Base-by-base conservation (phyloP, 2,329 filamentous ascomycete genomes). In the Lasiodiplodia citricola region DNA sequence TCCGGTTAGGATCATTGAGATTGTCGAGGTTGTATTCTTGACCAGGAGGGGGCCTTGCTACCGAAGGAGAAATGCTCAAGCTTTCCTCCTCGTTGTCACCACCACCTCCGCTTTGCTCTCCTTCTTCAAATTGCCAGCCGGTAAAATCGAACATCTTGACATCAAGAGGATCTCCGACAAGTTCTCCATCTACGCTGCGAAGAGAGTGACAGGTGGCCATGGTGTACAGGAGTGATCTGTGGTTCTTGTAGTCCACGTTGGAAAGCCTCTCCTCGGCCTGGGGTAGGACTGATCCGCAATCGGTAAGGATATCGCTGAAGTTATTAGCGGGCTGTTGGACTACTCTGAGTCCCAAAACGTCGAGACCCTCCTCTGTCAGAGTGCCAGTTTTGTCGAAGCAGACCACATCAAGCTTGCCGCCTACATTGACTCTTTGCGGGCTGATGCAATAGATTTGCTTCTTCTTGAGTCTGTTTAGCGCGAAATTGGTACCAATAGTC, bases 351-450 rank as follows among this genome's bases (percentile, higher is more conserved):
- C 96, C 96, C 14, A 99, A 86, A 21, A 99, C 93, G 78, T 99
- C 96, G 52, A 99, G 83, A 0, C 96, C 96, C 78, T 99, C 96
- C 80, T 98, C 96, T 0, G 96, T 99, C 66, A 99, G 83, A 0
- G 96, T 99, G n/a, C 96, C 96, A 0, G 96, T 99, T 82, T 99
- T 99, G 82, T 99, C 96, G 72, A 99, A 99, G 80, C 95, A 97
- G 82, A 99, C 92, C 13, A 98, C 88, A 76, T 99, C 96, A 4
- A 99, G 83, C 80, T 98, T 98, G 62, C 96, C 96, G 18, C 92
- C 96, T 6, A 99, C 94, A 75, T 98, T 99, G 68, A 99, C 95
- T 74, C 96, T 88, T 76, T 99, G 96, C 0, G 96, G 96, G 73
- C 95, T 98, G 75, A 98, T 99, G 76, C 96, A 99, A 77, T 97